Evolutionary conservation across 306 rosid species (phyloP).

Genomic region (Oxytropis ochrocephala): DNA sequence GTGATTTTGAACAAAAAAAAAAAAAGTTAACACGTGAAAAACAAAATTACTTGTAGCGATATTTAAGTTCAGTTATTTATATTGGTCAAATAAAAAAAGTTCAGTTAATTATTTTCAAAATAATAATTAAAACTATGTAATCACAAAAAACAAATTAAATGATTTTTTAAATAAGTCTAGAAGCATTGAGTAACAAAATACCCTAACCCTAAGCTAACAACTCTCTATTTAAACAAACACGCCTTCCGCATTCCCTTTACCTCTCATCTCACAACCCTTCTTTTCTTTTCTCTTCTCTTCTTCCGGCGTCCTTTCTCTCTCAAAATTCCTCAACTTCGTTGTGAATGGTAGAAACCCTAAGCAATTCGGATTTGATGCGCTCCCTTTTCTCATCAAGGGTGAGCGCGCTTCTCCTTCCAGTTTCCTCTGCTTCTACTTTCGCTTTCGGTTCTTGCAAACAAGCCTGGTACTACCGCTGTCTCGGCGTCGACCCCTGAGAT

Average conservation of each 20-base stretch:
- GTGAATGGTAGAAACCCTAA: slow-evolving; percentile 94
- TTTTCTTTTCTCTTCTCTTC: neutral
- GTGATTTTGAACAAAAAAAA: too few relatives aligned
- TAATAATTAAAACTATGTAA: too few relatives aligned
- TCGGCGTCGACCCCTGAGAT: slow-evolving; percentile 83
- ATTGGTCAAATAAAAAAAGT: too few relatives aligned
- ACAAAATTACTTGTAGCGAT: neutral
- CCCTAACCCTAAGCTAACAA: neutral
- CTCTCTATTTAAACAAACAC: slow-evolving; percentile 7
- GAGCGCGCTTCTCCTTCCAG: slow-evolving; percentile 74
- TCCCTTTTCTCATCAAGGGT: slow-evolving; percentile 55
- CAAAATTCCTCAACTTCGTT: slow-evolving; percentile 5
- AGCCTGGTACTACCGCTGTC: slow-evolving; percentile 99
- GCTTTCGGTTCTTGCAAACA: slow-evolving; percentile 91
- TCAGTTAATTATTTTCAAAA: too few relatives aligned
- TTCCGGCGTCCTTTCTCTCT: neutral
- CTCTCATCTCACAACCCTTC: neutral
- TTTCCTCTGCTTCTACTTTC: slow-evolving; percentile 47
- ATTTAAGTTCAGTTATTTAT: too few relatives aligned
- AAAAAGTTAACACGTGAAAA: too few relatives aligned
- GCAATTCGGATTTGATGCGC: slow-evolving; percentile 64
- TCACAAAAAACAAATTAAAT: too few relatives aligned
- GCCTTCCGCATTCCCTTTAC: neutral
- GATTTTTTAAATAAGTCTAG: too few relatives aligned
- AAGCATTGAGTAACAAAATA: too few relatives aligned